Evolutionary conservation across 208 protist genomes (phyloP), one percentile per base, ranked within the genome.

Genomic region (Histomonas meleagridis): DNA sequence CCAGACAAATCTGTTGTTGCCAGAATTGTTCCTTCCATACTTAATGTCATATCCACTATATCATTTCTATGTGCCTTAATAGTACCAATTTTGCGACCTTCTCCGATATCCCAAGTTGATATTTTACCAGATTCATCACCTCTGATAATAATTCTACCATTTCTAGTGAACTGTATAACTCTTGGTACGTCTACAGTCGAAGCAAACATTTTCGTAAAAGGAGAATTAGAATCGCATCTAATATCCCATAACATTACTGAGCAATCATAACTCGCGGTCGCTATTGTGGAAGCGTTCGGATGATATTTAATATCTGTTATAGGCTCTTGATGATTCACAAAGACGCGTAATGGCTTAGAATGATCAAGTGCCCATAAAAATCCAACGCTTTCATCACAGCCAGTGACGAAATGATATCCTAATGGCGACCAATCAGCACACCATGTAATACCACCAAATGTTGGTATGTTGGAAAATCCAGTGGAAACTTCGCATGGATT

Each of bases 61-160:
- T 16, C 16, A n/a, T 28, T 46, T 18, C 55, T 86, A 55, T 86
- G 76, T 55, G 76, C 76, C 40, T n/a, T 51, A 38, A 86, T 28
- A 18, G 43, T 26, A 18, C 76, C 76, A 16, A 86, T 43, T 38
- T 55, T 51, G 7, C 46, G 51, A 21, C 76, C 76, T 86, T 86
- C 76, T n/a, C 23, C 40, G 0, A 86, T n/a, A 16, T 86, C 76
- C 76, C 76, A 86, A 26, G 46, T 32, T 21, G 76, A 51, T 18
- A 86, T 86, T 57, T 43, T 46, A 18, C 76, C 76, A 16, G 76
- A 51, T 32, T 86, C 76, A 86, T 86, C 76, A 21, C 76, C 76
- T 55, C 40, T 53, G 7, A 86, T 18, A 5, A 86, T 4, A 48
- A 86, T 32, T 55, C 46, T 86, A 35, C 76, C 76, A 16, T 86